Conservation (phyloP, 1,139 yeast genomes). For the Hemisphaericaspora xylofermentans region DNA sequence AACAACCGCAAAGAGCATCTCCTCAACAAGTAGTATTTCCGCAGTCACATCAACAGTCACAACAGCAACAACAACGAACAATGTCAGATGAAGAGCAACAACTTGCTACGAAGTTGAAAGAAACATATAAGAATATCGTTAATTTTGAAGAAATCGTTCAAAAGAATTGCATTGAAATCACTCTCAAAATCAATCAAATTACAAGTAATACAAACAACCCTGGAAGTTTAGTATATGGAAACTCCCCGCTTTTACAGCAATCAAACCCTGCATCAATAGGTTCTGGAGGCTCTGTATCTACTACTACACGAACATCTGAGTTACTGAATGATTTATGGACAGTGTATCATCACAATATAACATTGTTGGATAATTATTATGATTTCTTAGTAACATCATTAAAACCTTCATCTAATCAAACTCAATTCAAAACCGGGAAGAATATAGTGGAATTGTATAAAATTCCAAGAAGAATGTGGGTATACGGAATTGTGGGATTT, state of each 20-base stretch:
- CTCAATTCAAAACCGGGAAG: constrained; percentile 66
- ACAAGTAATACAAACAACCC: constrained; percentile 23
- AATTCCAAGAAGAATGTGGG: constrained; percentile 79
- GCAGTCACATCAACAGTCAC: constrained; percentile 12
- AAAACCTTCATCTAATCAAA: constrained; percentile 53
- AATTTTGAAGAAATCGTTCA: constrained; percentile 69
- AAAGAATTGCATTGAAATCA: constrained; percentile 59
- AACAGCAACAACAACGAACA: constrained; percentile 25
- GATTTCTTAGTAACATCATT: constrained; percentile 70
- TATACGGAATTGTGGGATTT: constrained; percentile 75
- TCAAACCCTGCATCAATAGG: constrained; percentile 14
- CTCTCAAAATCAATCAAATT: constrained; percentile 50
- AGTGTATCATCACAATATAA: constrained; percentile 65
- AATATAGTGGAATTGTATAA: constrained; percentile 73
- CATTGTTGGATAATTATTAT: constrained; percentile 65
- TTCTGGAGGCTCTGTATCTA: constrained; percentile 7
- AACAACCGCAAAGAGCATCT: constrained; percentile 1
- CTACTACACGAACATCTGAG: constrained; percentile 43
- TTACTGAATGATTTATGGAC: constrained; percentile 66
- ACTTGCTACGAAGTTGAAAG: constrained; percentile 67
- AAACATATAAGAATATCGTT: constrained; percentile 68
- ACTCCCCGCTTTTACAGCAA: constrained; percentile 20
- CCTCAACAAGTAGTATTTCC: constrained; percentile 14
- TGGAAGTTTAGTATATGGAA: constrained; percentile 18
- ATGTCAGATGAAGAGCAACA: constrained; percentile 69